Base-by-base conservation (phyloP, 805 yeast species). In the Phaffomyces thermotolerans region DNA sequence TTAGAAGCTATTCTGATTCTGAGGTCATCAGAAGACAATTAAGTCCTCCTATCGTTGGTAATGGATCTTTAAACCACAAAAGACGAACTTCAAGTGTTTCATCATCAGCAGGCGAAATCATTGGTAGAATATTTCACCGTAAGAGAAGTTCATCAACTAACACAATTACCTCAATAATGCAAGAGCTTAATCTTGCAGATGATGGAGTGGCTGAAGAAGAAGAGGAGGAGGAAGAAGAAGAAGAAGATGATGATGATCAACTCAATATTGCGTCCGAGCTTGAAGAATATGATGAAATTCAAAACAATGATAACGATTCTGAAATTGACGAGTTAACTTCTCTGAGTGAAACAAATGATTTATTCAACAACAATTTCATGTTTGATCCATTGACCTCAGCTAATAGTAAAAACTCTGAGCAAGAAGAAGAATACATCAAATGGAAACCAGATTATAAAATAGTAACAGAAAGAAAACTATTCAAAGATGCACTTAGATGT, bases 401-500 rank as follows among this genome's bases (percentile, higher is more conserved):
- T 13, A 27, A 27, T 3, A 27, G 13, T 13, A 27, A 12, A 9
- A 27, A 27, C 10, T 6, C 6, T 27, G 13, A 27, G 12, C 29
- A 27, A 27, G 29, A 27, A 27, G 29, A 27, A 10, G 29, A 9
- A 27, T 12, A 48, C 24, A 42, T 41, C 17, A 52, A 77, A 52
- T 79, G 84, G 83, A 56, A 51, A 7, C 84, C 83, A 2, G 53
- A 59, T 10, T 63, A 62, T 13, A 69, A 68, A 45, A 45, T 53
- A 18, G 52, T 58, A 23, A 52, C 70, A 3, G 58, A 65, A 39
- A 61, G 70, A 27, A 74, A 72, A 46, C 66, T 64, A 47, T 64
- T 73, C 36, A 67, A 73, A 37, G 78, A 78, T 54, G 71, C 80
- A 15, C 56, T 78, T 30, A 69, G 82, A 39, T 79, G 85, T 49